phyloP scores from a whole-genome alignment of 805 yeast genomes.

The Spathaspora boniae region DNA sequence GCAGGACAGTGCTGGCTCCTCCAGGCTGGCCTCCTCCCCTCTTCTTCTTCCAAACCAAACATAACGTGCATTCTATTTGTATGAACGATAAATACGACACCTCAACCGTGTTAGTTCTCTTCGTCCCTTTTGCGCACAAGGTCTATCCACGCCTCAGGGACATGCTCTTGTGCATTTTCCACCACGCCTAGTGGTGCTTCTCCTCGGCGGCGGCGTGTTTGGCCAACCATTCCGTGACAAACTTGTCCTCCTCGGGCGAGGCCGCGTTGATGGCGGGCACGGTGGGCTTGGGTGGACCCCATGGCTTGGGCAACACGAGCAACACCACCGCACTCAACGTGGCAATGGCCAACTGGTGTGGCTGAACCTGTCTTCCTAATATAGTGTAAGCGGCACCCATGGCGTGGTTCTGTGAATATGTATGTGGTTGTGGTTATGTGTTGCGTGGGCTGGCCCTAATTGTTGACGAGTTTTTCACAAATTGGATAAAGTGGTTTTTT shows the following conservation, averaged over 20 bases:
- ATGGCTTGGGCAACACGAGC: constrained; percentile 69
- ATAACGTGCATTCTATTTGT: neutral
- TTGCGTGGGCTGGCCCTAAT: too few species aligned
- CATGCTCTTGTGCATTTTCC: too few species aligned
- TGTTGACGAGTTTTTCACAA: too few species aligned
- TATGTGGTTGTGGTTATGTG: too few species aligned
- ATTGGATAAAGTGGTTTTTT: too few species aligned
- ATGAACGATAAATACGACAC: neutral
- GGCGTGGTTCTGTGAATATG: neutral
- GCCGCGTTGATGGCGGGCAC: constrained; percentile 71
- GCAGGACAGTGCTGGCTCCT: too few species aligned
- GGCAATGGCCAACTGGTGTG: constrained; percentile 80
- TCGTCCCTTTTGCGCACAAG: neutral
- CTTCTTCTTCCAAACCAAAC: too few species aligned
- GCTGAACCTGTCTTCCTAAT: constrained; percentile 78
- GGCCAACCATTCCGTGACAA: constrained; percentile 67
- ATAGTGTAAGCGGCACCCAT: constrained; percentile 87
- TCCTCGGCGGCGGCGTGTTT: constrained; percentile 39
- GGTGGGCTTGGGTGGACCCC: constrained; percentile 53
- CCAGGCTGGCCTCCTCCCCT: too few species aligned
- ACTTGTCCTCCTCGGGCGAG: constrained; percentile 86
- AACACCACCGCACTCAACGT: constrained; percentile 70
- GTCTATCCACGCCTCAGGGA: too few species aligned
- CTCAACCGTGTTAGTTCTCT: neutral
- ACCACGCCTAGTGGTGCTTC: constrained; percentile 29